phyloP scores from a whole-genome alignment of 371 early-diverging fungal genomes.

The Actinomortierella ambigua region DNA sequence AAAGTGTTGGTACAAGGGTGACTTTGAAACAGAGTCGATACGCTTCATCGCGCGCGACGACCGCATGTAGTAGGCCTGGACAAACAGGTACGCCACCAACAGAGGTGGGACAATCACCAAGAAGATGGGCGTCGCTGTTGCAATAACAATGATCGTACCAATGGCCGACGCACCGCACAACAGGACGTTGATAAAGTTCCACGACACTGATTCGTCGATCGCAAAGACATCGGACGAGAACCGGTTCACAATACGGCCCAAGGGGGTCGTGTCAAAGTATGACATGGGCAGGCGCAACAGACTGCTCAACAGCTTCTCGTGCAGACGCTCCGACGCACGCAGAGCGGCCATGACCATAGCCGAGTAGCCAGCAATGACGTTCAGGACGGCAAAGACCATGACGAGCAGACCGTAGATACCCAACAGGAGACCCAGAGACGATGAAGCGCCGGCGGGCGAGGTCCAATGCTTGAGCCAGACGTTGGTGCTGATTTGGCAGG shows the following conservation, averaged over 20 bases:
- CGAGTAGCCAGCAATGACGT: constrained; percentile 30
- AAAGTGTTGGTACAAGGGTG: constrained; percentile 54
- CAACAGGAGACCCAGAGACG: constrained; percentile 23
- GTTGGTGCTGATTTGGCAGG: constrained; percentile 49
- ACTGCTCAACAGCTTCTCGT: constrained; percentile 46
- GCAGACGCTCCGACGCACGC: constrained; percentile 43
- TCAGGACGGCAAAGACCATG: constrained; percentile 15
- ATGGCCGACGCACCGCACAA: constrained; percentile 20
- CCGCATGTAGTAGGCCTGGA: constrained; percentile 48
- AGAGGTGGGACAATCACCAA: constrained; percentile 35
- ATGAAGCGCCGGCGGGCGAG: not conserved
- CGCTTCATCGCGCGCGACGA: constrained; percentile 55
- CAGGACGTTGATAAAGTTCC: constrained; percentile 33
- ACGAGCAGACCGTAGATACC: constrained; percentile 39
- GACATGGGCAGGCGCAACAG: constrained; percentile 68
- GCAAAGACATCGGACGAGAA: constrained; percentile 56
- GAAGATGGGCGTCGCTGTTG: constrained; percentile 37
- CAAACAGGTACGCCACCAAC: constrained; percentile 16
- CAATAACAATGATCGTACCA: constrained; percentile 22
- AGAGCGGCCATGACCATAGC: constrained; percentile 40
- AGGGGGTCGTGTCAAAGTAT: constrained; percentile 75
- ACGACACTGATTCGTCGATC: constrained; percentile 43
- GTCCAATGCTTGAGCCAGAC: constrained; percentile 55
- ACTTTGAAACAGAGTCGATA: constrained; percentile 53
- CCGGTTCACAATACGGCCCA: constrained; percentile 79